Conservation (phyloP, 2,329 filamentous ascomycete species). For the Cladosporium sp. region DNA sequence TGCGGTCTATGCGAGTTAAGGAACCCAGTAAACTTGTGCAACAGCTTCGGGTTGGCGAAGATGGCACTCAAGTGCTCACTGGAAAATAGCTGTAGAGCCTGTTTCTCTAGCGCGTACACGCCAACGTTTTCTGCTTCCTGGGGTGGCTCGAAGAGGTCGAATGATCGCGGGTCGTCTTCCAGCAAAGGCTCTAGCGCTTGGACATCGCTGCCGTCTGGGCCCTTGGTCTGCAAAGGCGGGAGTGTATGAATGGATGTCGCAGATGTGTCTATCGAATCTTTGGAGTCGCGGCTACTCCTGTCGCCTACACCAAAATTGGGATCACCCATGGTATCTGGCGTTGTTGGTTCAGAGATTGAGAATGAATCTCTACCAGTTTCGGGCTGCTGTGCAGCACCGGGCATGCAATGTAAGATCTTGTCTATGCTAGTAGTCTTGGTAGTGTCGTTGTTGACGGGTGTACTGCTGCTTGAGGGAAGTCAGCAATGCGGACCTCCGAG, state of each 20-base stretch:
- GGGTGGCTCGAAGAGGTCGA: slow-evolving; percentile 53
- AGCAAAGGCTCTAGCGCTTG: slow-evolving; percentile 51
- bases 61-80: slow-evolving; percentile 65
- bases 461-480: background rate
- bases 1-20: slow-evolving; percentile 60
- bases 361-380: slow-evolving; percentile 7
- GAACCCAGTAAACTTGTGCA: slow-evolving; percentile 69
- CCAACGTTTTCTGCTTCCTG: slow-evolving; percentile 32
- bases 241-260: slow-evolving; percentile 41
- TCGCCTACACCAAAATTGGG: slow-evolving; percentile 31
- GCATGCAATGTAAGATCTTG: slow-evolving; percentile 17
- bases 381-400: background rate
- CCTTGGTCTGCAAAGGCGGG: slow-evolving; percentile 49
- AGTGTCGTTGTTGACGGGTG: slow-evolving; percentile 1
- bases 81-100: slow-evolving; percentile 67
- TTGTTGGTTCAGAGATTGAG: slow-evolving; percentile 17
- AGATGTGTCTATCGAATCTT: slow-evolving; percentile 40
- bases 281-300: slow-evolving; percentile 39
- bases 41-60: slow-evolving; percentile 63
- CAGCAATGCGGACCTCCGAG: background rate
- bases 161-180: slow-evolving; percentile 57
- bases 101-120: slow-evolving; percentile 62
- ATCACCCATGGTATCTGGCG: slow-evolving; percentile 24
- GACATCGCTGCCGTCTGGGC: slow-evolving; percentile 42
- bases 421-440: slow-evolving; percentile 8